Conservation (phyloP, 2,329 filamentous ascomycete species). For the Phialophora macrospora region DNA sequence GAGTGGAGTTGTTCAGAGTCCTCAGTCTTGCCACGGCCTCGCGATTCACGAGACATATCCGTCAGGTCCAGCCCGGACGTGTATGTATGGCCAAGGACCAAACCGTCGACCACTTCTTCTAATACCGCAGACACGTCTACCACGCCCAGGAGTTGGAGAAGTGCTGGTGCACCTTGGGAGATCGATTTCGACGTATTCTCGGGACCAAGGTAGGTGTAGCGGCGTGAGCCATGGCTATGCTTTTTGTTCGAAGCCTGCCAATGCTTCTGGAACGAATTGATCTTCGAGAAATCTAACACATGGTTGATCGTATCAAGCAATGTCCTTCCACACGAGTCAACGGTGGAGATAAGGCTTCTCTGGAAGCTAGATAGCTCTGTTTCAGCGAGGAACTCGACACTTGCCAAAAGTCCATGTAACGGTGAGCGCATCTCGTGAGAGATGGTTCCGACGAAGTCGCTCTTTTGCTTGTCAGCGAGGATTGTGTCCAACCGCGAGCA, state of each 20-base stretch:
- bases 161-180: conserved; percentile 26
- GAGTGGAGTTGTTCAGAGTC: background rate
- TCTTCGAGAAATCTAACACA: conserved; percentile 47
- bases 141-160: conserved; percentile 26
- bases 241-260: conserved; percentile 35
- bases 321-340: conserved; percentile 57
- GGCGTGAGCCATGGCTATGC: conserved; percentile 37
- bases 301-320: conserved; percentile 56
- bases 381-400: conserved; percentile 56
- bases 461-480: conserved; percentile 56
- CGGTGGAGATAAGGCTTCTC: conserved; percentile 52
- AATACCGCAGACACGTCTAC: conserved; percentile 29
- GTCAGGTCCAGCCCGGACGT: conserved; percentile 20
- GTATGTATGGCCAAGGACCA: conserved; percentile 30
- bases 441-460: conserved; percentile 58
- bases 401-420: conserved; percentile 55
- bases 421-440: conserved; percentile 58
- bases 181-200: conserved; percentile 25
- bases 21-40: conserved; percentile 9
- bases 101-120: conserved; percentile 33
- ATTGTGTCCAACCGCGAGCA: conserved; percentile 49
- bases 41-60: conserved; percentile 20
- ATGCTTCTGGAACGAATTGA: conserved; percentile 45
- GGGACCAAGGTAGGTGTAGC: conserved; percentile 34
- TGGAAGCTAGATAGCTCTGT: conserved; percentile 50